These are phyloP conservation scores for Venturia asperata DNA, from an alignment of 2,329 filamentous ascomycete genomes.

Conservation along the genomic window DNA sequence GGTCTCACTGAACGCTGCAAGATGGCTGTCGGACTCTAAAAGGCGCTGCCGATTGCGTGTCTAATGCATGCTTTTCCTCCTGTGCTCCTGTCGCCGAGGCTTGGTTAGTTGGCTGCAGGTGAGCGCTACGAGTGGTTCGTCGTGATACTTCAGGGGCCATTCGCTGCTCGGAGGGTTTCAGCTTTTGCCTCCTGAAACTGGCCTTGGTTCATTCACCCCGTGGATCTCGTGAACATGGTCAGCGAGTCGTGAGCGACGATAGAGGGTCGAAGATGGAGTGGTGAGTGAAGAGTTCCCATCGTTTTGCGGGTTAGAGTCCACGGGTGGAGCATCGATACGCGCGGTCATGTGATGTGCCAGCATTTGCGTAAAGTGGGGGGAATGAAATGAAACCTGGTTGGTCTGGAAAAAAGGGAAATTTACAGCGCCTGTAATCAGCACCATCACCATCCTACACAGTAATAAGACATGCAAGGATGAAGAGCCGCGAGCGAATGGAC, in stretches of 20 bases:
- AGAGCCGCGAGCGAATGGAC: background rate
- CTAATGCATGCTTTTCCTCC: background rate
- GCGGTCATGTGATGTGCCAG: too few relatives aligned
- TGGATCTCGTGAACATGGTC: too few relatives aligned
- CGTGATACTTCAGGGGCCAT: background rate
- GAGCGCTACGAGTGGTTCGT: background rate
- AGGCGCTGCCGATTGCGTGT: background rate
- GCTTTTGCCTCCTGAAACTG: conserved; percentile 1
- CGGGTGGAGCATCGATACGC: too few relatives aligned
- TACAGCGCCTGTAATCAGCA: too few relatives aligned
- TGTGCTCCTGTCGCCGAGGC: background rate
- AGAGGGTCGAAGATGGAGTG: too few relatives aligned
- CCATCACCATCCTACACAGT: background rate
- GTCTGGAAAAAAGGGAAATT: too few relatives aligned
- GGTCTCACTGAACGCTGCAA: conserved; percentile 1
- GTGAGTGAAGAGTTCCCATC: too few relatives aligned
- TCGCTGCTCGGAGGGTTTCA: background rate
- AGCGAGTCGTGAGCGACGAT: background rate
- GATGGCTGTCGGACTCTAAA: background rate
- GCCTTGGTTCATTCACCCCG: background rate
- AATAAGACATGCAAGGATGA: background rate
- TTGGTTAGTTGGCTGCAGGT: background rate
- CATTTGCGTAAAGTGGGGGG: too few relatives aligned
- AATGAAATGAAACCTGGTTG: too few relatives aligned
- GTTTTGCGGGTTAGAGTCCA: too few relatives aligned